phyloP scores from a whole-genome alignment of 768 basidiomycete species.

The Tubosaeta sp. region DNA sequence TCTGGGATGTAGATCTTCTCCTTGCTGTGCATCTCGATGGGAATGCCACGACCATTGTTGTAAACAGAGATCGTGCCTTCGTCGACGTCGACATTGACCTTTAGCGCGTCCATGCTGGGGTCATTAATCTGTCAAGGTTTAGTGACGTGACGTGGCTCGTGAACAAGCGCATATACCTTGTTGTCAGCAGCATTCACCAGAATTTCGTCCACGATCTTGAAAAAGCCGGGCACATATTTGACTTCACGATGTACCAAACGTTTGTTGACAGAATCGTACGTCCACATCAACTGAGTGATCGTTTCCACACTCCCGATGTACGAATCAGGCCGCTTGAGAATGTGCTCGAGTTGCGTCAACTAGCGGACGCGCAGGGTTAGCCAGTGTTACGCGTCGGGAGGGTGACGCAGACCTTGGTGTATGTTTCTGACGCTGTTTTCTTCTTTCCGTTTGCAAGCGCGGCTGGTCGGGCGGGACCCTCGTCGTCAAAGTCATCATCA shows the following conservation, averaged over 20 bases:
- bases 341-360: constrained; percentile 94
- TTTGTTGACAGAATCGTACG: constrained; percentile 79
- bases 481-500: constrained; percentile 37
- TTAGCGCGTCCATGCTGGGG: constrained; percentile 83
- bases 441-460: constrained; percentile 48
- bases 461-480: constrained; percentile 28
- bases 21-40: constrained; percentile 89
- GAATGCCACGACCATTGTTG: constrained; percentile 96
- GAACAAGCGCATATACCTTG: constrained; percentile 59
- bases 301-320: constrained; percentile 97
- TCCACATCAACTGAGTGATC: constrained; percentile 88
- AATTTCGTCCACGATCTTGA: constrained; percentile 99
- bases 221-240: constrained; percentile 94
- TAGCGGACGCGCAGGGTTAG: constrained; percentile 27
- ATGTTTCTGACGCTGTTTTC: constrained; percentile 89
- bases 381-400: neutral
- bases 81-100: constrained; percentile 82
- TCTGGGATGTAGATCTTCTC: constrained; percentile 97
- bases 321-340: constrained; percentile 85
- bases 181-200: constrained; percentile 99
- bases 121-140: constrained; percentile 74
- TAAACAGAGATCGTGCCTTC: constrained; percentile 83
- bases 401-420: constrained; percentile 66
- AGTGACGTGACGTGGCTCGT: neutral
- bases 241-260: constrained; percentile 81